Evolutionary conservation across 2,329 filamentous ascomycete species (phyloP).

Genomic region (Sarocladium strictum): DNA sequence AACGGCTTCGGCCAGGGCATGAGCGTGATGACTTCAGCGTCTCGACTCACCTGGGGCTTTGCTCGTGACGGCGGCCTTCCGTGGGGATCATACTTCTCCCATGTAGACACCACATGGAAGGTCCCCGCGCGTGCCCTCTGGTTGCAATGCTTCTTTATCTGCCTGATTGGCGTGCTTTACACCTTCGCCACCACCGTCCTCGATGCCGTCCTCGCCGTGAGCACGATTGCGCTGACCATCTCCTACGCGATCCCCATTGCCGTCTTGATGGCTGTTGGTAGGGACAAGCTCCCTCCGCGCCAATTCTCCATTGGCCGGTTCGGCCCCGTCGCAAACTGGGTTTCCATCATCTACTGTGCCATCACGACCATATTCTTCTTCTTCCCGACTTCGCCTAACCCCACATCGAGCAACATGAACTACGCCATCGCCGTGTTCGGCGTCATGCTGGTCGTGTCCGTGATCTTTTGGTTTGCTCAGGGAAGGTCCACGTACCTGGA

Average conservation of each 20-base stretch:
- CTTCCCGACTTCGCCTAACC: conserved; percentile 33
- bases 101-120: conserved; percentile 32
- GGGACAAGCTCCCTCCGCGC: conserved; percentile 36
- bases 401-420: conserved; percentile 37
- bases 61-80: conserved; percentile 34
- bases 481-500: too few relatives aligned
- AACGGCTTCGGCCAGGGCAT: conserved; percentile 41
- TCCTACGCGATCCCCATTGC: conserved; percentile 33
- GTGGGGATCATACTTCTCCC: conserved; percentile 31
- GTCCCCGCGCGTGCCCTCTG: conserved; percentile 38
- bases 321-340: conserved; percentile 30
- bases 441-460: conserved; percentile 36
- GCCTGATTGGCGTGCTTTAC: conserved; percentile 38
- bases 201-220: conserved; percentile 40
- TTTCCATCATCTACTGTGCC: conserved; percentile 36
- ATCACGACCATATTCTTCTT: conserved; percentile 42
- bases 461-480: conserved; percentile 35
- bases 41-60: conserved; percentile 38
- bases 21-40: conserved; percentile 35
- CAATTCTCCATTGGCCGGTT: conserved; percentile 32
- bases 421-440: conserved; percentile 42
- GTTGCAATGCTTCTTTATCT: conserved; percentile 30
- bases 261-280: conserved; percentile 34
- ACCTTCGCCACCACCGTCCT: conserved; percentile 40
- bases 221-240: conserved; percentile 41